Conservation (phyloP, 2,329 filamentous ascomycete genomes). For the Diplodia intermedia region DNA sequence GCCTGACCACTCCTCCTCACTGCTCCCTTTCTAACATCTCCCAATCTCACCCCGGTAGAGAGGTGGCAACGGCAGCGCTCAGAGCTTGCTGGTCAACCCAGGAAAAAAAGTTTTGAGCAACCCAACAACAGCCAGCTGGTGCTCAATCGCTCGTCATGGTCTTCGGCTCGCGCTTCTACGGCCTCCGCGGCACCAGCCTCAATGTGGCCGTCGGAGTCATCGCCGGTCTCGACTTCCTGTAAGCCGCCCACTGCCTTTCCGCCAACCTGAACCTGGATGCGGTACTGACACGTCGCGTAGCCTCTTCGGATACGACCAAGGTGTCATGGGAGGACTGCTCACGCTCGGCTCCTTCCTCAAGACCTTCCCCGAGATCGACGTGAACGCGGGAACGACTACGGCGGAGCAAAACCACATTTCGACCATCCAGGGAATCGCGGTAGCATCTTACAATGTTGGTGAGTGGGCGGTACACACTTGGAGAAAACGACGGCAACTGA, state of each 20-base stretch:
- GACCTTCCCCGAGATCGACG: conserved; percentile 52
- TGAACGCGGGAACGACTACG: conserved; percentile 44
- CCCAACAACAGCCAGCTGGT: background rate
- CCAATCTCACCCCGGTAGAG: background rate
- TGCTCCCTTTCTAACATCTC: background rate
- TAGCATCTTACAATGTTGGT: conserved; percentile 36
- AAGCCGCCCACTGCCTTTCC: conserved; percentile 32
- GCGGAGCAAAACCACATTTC: conserved; percentile 46
- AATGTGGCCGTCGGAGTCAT: conserved; percentile 73
- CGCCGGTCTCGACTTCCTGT: conserved; percentile 75
- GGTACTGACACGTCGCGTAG: conserved; percentile 36
- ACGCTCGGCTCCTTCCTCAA: conserved; percentile 68
- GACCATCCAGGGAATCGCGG: conserved; percentile 50
- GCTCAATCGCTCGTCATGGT: conserved; percentile 12
- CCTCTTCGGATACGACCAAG: conserved; percentile 67
- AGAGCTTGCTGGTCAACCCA: conserved; percentile 14
- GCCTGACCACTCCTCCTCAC: background rate
- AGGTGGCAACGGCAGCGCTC: background rate
- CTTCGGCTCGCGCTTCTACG: conserved; percentile 59
- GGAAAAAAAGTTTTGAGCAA: background rate
- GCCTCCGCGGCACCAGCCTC: conserved; percentile 69
- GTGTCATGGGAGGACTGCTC: conserved; percentile 73
- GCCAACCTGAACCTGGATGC: background rate
- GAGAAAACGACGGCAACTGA: conserved; percentile 43
- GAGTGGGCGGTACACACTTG: background rate